Evolutionary conservation across 2,329 filamentous ascomycete species (phyloP).

Genomic region (Colletotrichum simmondsii): DNA sequence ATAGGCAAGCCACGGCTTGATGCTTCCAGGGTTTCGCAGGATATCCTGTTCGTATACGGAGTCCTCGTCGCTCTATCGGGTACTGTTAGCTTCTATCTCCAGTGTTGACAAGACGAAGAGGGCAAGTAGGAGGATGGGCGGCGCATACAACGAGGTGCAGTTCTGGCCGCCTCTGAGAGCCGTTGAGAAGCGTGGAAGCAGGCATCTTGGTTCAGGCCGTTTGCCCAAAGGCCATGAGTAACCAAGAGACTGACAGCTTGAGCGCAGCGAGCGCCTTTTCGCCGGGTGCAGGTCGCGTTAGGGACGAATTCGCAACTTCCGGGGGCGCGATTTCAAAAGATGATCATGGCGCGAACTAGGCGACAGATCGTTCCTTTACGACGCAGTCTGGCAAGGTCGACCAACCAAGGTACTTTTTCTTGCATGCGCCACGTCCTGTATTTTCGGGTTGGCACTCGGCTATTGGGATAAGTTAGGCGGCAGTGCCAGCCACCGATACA

Average conservation of each 20-base stretch:
- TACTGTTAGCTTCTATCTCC: slow-evolving; percentile 38
- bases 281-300: neutral
- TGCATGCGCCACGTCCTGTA: neutral
- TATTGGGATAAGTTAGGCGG: neutral
- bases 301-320: neutral
- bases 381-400: neutral
- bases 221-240: slow-evolving; percentile 13
- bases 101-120: neutral
- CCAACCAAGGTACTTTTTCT: neutral
- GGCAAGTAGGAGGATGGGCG: neutral
- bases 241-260: neutral
- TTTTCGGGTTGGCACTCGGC: neutral
- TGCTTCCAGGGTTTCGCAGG: slow-evolving; percentile 82
- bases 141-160: slow-evolving; percentile 60
- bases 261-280: neutral
- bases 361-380: neutral
- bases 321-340: neutral
- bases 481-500: neutral
- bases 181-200: slow-evolving; percentile 40
- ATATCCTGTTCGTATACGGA: slow-evolving; percentile 97
- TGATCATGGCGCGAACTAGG: neutral
- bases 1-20: slow-evolving; percentile 96
- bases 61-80: slow-evolving; percentile 80
- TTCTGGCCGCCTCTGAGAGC: slow-evolving; percentile 56
- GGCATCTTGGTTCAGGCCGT: slow-evolving; percentile 30